These are phyloP conservation scores for Populus hybrid DNA, from an alignment of 441 rosid species.

Conservation along the genomic window DNA sequence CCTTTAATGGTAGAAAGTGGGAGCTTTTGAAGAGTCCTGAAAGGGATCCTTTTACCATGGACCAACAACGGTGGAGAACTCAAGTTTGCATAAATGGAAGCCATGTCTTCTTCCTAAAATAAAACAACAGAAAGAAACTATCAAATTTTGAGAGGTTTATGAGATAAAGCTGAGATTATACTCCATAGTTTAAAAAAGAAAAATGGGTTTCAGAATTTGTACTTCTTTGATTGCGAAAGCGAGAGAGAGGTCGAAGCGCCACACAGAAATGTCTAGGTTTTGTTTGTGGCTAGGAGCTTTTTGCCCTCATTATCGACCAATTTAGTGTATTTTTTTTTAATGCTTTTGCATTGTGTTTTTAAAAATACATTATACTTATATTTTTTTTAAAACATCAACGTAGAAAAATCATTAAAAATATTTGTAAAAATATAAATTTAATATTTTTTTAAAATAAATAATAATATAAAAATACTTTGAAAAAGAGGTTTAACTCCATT, in stretches of 20 bases:
- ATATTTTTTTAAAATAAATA: no score
- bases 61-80: conserved; percentile 41
- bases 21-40: conserved; percentile 35
- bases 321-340: not conserved
- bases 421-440: no score
- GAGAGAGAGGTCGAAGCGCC: not conserved
- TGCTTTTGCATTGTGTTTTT: no score
- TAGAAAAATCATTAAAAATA: no score
- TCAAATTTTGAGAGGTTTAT: not conserved
- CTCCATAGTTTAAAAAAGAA: not conserved
- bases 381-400: no score
- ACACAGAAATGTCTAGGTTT: conserved; percentile 8
- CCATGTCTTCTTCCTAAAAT: conserved; percentile 39
- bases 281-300: not conserved
- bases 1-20: conserved; percentile 43
- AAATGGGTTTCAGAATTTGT: not conserved
- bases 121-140: conserved; percentile 3
- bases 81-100: conserved; percentile 45
- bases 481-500: no score
- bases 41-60: conserved; percentile 39
- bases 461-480: no score
- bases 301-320: no score
- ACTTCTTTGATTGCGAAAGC: not conserved
- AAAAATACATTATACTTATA: no score
- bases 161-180: not conserved